phyloP scores from a whole-genome alignment of 2,329 filamentous ascomycete species.

The Endothia cerciana region DNA sequence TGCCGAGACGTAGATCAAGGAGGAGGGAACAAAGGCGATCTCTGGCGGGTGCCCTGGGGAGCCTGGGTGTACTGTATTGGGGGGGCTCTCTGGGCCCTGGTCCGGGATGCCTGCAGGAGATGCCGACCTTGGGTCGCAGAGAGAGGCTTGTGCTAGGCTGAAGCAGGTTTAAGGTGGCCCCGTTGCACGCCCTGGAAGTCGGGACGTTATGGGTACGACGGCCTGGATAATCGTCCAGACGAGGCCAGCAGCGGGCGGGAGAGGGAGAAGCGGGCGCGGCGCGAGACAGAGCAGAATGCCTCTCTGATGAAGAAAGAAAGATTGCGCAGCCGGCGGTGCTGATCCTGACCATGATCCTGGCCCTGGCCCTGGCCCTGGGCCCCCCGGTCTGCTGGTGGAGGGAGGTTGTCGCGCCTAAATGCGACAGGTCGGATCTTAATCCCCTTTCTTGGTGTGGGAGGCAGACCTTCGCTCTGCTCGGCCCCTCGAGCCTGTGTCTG shows the following conservation, averaged over 20 bases:
- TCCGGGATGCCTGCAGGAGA: not conserved
- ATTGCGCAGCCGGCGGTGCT: not conserved
- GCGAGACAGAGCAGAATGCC: not conserved
- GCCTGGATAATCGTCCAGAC: not conserved
- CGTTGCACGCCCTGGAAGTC: not conserved
- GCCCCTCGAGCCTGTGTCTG: not conserved
- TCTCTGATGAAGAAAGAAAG: not conserved
- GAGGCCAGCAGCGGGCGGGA: not conserved
- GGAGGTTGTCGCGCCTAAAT: constrained; percentile 29
- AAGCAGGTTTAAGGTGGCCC: not conserved
- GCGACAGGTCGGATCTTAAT: constrained; percentile 13
- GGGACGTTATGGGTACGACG: not conserved
- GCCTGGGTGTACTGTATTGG: not conserved
- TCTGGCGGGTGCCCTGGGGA: not conserved
- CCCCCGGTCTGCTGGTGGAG: constrained; percentile 44
- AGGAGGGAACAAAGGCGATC: constrained; percentile 9
- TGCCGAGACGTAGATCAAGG: constrained; percentile 9
- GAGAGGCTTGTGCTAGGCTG: not conserved
- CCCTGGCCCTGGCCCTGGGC: constrained; percentile 33
- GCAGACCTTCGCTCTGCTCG: not conserved
- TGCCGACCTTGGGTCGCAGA: not conserved
- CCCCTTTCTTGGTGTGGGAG: not conserved
- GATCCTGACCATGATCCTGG: not conserved
- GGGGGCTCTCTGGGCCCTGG: not conserved
- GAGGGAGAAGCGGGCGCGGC: too few relatives aligned